Conservation (phyloP, 768 basidiomycete species). For the Butyriboletus loyo region DNA sequence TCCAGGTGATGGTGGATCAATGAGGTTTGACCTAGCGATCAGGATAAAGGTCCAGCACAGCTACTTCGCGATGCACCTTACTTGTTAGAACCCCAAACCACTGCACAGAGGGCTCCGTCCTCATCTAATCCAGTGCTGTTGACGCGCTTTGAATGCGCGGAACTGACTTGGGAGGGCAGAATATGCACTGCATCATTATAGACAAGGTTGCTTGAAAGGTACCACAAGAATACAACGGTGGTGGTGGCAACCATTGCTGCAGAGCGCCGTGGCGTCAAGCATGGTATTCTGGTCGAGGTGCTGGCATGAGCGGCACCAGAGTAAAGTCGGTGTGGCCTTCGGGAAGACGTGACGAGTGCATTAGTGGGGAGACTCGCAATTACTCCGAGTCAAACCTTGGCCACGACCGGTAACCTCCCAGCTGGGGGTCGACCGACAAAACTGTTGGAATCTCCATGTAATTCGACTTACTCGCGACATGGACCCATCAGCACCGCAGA, state of each 20-base stretch:
- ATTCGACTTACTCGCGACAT: conserved; percentile 6
- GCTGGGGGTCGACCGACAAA: not conserved
- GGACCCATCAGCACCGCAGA: conserved; percentile 35
- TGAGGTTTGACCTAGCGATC: conserved; percentile 41
- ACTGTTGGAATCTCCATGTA: not conserved
- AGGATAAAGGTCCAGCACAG: not conserved
- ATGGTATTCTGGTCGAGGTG: not conserved
- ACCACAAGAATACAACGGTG: conserved; percentile 38
- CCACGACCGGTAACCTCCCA: not conserved
- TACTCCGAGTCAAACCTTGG: no score
- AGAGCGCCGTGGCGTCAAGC: conserved; percentile 6
- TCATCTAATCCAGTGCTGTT: conserved; percentile 23
- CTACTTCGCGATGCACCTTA: conserved; percentile 28
- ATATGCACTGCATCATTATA: conserved; percentile 34
- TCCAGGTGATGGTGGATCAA: conserved; percentile 39
- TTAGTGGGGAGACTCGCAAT: conserved; percentile 1
- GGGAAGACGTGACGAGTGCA: conserved; percentile 1
- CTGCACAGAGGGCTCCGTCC: conserved; percentile 39
- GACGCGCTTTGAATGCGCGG: conserved; percentile 2
- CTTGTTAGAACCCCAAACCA: conserved; percentile 80
- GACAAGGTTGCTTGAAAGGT: conserved; percentile 31
- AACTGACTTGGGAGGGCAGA: conserved; percentile 1
- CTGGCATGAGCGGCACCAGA: conserved; percentile 8
- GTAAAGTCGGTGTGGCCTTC: not conserved
- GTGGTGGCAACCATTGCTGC: conserved; percentile 17